Conservation (phyloP, 1,139 yeast genomes). For the Zygoascus sp. region DNA sequence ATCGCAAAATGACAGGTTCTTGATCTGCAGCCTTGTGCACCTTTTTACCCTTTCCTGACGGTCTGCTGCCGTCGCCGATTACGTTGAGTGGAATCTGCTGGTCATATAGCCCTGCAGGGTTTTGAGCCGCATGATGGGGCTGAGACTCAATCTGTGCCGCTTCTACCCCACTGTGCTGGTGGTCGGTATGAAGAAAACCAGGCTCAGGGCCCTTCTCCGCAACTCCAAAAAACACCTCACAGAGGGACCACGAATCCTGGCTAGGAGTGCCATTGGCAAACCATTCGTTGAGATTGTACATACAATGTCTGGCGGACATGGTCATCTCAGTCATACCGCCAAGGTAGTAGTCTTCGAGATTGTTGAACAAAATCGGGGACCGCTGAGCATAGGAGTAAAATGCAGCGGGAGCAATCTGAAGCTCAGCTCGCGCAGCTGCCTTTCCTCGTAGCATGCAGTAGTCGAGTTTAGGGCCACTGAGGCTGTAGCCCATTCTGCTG, state of each 20-base stretch:
- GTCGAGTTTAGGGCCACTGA: constrained; percentile 31
- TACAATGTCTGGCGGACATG: constrained; percentile 39
- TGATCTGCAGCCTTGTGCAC: constrained; percentile 5
- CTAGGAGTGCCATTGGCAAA: constrained; percentile 32
- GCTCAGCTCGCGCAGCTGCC: constrained; percentile 45
- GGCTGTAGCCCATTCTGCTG: constrained; percentile 33
- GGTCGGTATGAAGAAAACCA: constrained; percentile 2
- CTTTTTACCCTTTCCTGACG: too few relatives aligned
- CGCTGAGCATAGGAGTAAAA: constrained; percentile 33
- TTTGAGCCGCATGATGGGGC: background rate
- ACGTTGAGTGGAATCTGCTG: background rate
- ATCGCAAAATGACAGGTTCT: constrained; percentile 21
- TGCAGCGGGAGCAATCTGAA: constrained; percentile 33
- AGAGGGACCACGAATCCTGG: constrained; percentile 41
- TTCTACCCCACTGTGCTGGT: background rate
- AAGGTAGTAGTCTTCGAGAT: constrained; percentile 44
- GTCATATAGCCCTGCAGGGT: background rate
- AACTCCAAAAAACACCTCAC: constrained; percentile 38
- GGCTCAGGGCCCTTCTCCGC: constrained; percentile 10
- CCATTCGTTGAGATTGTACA: constrained; percentile 40
- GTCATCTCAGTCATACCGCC: constrained; percentile 51
- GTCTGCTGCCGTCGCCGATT: background rate
- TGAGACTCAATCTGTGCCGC: background rate
- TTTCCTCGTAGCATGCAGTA: constrained; percentile 51
- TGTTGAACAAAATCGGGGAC: constrained; percentile 43